A percentile compares a stretch with the other conserved stretches of the same genome.
phyloP scores from a whole-genome alignment of 1,139 yeast species.

The Sugiyamaella paludigena region DNA sequence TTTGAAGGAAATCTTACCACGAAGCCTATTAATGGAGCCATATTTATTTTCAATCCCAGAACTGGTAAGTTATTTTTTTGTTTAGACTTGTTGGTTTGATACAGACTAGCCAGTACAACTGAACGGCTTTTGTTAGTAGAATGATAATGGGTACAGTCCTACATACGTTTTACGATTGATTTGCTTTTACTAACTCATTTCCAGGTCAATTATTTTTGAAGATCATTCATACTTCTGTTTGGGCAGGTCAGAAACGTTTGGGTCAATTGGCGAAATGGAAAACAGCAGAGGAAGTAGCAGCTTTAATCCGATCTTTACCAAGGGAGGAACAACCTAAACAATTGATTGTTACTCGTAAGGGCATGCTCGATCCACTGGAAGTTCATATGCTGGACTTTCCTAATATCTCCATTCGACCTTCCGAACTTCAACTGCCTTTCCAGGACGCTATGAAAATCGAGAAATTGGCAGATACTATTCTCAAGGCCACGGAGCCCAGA shows the following conservation, averaged over 20 bases:
- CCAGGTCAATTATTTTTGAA: conserved; percentile 74
- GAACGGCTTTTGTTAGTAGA: no score
- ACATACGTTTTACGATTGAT: no score
- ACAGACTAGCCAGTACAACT: no score
- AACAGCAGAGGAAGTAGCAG: conserved; percentile 96
- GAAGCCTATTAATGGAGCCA: conserved; percentile 90
- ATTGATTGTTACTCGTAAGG: conserved; percentile 83
- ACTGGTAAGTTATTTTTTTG: conserved; percentile 45
- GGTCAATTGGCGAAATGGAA: conserved; percentile 97
- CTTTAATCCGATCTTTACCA: conserved; percentile 82
- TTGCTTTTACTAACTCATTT: conserved; percentile 33
- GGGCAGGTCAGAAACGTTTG: conserved; percentile 96
- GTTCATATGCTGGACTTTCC: conserved; percentile 98
- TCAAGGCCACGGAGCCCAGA: conserved; percentile 87
- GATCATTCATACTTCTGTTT: conserved; percentile 88
- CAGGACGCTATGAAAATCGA: conserved; percentile 82
- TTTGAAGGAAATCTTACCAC: conserved; percentile 92
- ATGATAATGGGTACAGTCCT: no score
- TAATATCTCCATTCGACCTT: conserved; percentile 81
- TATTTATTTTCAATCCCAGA: conserved; percentile 84
- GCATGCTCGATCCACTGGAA: conserved; percentile 90
- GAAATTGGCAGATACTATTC: conserved; percentile 72
- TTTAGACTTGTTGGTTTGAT: no score
- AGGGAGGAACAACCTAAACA: conserved; percentile 94
- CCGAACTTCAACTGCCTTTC: conserved; percentile 88